Evolutionary conservation across 345 rosid species (phyloP), one percentile per base, ranked within the genome.

Genomic region (Punica granatum): DNA sequence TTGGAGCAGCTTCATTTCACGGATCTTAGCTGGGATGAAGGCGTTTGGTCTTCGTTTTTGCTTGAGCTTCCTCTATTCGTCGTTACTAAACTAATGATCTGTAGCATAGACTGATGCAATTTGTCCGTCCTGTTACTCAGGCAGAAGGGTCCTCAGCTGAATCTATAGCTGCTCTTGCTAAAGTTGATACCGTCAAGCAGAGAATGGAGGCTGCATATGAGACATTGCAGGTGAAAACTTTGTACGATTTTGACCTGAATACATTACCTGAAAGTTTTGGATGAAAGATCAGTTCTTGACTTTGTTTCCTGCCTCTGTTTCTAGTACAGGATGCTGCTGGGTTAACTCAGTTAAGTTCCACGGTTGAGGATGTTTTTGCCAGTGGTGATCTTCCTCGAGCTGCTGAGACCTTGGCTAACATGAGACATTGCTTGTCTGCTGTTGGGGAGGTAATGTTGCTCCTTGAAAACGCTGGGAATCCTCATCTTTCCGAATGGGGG

Each of bases 301-400:
- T 51, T 49, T 69, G 4, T 69, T n/a, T 59, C 23, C 33, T 51
- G 39, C 26, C 12, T 33, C 42, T 37, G 15, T 25, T 54, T 35
- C 58, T 61, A 72, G 8, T 26, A 64, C 71, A 94, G 99, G 98
- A 94, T 81, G 99, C 99, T 30, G 98, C 96, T 14, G 99, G 99
- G 32, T 85, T 94, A 75, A 85, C 99, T 59, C 96, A 94, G 78
- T 78, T 94, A 69, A 91, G 98, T 76, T 90, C 95, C 12, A 94
- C 98, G 0, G 99, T 94, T 46, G 99, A 94, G 83, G 98, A 89
- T 83, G 97, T 94, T 18, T 94, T 94, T 76, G 90, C 95, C 43
- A 91, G 96, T 16, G 96, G 99, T 3, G 99, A 94, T 81, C 96
- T 94, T 84, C 95, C 98, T 65, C 91, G 89, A 35, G 99, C 99